Evolutionary conservation across 2,329 filamentous ascomycete species (phyloP).

Genomic region (Colletotrichum sp.): DNA sequence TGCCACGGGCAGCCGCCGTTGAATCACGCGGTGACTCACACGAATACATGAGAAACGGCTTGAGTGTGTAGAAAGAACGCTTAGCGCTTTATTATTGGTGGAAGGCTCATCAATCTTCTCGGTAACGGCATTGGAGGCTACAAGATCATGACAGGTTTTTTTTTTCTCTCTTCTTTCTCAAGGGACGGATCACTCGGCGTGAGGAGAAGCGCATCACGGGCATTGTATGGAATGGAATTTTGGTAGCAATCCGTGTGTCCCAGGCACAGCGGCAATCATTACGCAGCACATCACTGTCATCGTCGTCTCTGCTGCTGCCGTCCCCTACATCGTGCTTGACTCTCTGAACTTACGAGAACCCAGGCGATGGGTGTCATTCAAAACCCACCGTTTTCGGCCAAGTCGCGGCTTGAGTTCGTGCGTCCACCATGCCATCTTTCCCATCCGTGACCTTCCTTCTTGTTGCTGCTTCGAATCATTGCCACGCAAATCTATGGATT

Average conservation of each 20-base stretch:
- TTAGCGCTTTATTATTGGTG: not conserved
- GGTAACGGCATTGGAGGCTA: not conserved
- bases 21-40: not conserved
- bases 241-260: slow-evolving; percentile 7
- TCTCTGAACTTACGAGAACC: not conserved
- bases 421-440: not conserved
- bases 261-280: slow-evolving; percentile 3
- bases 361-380: not conserved
- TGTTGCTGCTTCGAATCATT: not conserved
- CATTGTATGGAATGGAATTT: slow-evolving; percentile 16
- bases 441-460: not conserved
- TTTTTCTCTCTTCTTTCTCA: not conserved
- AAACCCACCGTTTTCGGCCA: not conserved
- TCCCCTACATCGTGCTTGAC: not conserved
- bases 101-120: not conserved
- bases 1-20: slow-evolving; percentile 30
- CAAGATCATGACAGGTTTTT: not conserved
- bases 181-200: not conserved
- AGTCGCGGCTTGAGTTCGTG: not conserved
- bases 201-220: slow-evolving; percentile 13
- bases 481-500: not conserved
- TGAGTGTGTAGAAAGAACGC: not conserved
- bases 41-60: not conserved
- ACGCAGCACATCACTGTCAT: not conserved
- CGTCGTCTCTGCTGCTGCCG: not conserved